Conservation (phyloP, 306 rosid species). For the Dalbergia cultrata region DNA sequence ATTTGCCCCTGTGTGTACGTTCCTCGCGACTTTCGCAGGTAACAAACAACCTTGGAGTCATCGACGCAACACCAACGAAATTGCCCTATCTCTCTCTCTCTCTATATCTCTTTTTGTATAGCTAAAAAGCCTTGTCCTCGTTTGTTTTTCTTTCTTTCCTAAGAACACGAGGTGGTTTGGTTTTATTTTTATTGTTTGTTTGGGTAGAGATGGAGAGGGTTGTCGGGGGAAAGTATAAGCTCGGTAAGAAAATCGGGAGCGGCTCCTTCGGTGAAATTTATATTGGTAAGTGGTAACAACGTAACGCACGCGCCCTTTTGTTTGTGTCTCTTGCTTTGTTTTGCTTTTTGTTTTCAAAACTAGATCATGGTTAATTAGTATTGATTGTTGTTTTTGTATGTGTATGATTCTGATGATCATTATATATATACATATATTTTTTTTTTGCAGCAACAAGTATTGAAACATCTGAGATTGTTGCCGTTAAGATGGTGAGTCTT, state of each 20-base stretch:
- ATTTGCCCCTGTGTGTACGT: neutral
- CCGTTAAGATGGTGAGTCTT: constrained; percentile 71
- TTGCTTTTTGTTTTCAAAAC: neutral
- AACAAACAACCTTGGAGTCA: neutral
- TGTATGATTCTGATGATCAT: constrained; percentile 9
- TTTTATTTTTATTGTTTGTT: neutral
- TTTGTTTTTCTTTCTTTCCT: neutral
- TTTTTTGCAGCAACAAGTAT: constrained; percentile 64
- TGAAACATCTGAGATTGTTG: constrained; percentile 69
- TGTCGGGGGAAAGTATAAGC: constrained; percentile 67
- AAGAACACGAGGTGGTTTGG: neutral
- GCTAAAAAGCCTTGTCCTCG: neutral
- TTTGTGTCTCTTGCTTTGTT: neutral
- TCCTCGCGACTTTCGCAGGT: neutral
- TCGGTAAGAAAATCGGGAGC: constrained; percentile 82
- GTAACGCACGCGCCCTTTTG: neutral
- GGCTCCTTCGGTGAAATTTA: constrained; percentile 81
- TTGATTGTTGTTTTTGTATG: neutral
- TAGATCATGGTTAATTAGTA: neutral
- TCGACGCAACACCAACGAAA: neutral
- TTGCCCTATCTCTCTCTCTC: neutral
- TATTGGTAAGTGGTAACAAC: constrained; percentile 50
- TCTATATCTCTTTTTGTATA: neutral
- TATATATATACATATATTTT: neutral
- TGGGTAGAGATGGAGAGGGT: constrained; percentile 65